A percentile compares a stretch with the other conserved stretches of the same genome.
Conservation (phyloP, 1,284 basidiomycete species). For the Ceratobasidium theobromae region DNA sequence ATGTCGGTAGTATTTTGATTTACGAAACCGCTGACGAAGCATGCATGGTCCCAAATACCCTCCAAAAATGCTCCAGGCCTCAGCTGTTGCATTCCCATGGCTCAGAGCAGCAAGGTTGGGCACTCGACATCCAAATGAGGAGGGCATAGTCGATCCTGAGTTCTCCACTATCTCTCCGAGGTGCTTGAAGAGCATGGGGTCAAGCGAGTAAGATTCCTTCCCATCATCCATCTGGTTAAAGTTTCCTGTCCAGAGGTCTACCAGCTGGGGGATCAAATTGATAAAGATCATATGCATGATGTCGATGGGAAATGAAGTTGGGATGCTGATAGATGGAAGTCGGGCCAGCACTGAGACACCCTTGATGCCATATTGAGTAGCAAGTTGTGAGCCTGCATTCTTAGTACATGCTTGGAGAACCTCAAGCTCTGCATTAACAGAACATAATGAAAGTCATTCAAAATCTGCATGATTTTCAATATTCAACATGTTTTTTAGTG, state of each 20-base stretch:
- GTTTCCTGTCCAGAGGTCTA: neutral
- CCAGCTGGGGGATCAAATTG: neutral
- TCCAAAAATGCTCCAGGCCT: neutral
- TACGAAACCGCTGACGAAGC: neutral
- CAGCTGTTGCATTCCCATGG: neutral
- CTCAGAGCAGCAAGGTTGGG: neutral
- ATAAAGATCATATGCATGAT: conserved; percentile 13
- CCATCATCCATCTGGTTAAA: neutral
- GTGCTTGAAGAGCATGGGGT: neutral
- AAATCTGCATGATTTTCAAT: too few species aligned
- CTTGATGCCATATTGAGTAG: conserved; percentile 1
- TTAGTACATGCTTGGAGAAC: neutral
- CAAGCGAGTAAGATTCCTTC: neutral
- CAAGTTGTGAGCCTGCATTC: neutral
- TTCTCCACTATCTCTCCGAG: neutral
- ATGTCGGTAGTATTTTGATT: conserved; percentile 25
- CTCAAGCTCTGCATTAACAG: neutral
- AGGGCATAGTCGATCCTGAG: neutral
- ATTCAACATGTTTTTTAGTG: too few species aligned
- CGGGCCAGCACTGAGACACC: neutral
- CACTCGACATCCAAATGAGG: neutral
- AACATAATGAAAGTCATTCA: too few species aligned
- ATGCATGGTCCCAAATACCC: conserved; percentile 46
- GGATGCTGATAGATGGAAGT: conserved; percentile 1
- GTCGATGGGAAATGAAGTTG: conserved; percentile 9